Evolutionary conservation across 192 early-diverging fungal species (phyloP).

Genomic region (Endogone sp.): DNA sequence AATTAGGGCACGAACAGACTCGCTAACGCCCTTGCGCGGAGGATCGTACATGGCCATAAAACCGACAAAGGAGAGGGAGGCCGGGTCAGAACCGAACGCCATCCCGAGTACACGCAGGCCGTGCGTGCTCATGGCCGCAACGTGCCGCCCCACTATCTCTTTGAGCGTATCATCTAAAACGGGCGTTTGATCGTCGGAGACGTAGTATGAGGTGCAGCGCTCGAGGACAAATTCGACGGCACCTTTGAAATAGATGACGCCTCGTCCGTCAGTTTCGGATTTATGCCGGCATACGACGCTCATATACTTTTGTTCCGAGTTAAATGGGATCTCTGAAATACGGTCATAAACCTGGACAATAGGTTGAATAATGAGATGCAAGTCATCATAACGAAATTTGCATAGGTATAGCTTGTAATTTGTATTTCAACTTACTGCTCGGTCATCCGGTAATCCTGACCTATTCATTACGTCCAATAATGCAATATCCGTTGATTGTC

Average conservation of each 20-base stretch:
- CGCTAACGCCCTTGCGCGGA: constrained; percentile 72
- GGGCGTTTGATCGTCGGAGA: constrained; percentile 40
- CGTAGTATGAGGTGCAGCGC: constrained; percentile 62
- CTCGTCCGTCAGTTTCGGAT: constrained; percentile 12
- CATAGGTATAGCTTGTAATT: no score
- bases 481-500: constrained; percentile 94
- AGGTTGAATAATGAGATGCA: background rate
- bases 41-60: constrained; percentile 93
- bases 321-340: constrained; percentile 84
- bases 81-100: constrained; percentile 60
- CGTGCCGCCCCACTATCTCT: constrained; percentile 53
- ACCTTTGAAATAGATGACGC: constrained; percentile 72
- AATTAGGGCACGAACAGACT: constrained; percentile 67
- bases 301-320: constrained; percentile 94
- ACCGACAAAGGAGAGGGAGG: constrained; percentile 70
- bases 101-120: constrained; percentile 88
- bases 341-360: constrained; percentile 46
- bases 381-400: no score
- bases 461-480: constrained; percentile 67
- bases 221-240: constrained; percentile 78
- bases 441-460: constrained; percentile 66
- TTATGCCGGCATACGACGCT: constrained; percentile 53
- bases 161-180: constrained; percentile 53
- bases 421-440: constrained; percentile 51
- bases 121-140: constrained; percentile 63